Percentiles rank a stretch among this genome's conserved stretches.
These are phyloP conservation scores for Collybia sp. DNA, from an alignment of 768 basidiomycete genomes.

Conservation along the genomic window DNA sequence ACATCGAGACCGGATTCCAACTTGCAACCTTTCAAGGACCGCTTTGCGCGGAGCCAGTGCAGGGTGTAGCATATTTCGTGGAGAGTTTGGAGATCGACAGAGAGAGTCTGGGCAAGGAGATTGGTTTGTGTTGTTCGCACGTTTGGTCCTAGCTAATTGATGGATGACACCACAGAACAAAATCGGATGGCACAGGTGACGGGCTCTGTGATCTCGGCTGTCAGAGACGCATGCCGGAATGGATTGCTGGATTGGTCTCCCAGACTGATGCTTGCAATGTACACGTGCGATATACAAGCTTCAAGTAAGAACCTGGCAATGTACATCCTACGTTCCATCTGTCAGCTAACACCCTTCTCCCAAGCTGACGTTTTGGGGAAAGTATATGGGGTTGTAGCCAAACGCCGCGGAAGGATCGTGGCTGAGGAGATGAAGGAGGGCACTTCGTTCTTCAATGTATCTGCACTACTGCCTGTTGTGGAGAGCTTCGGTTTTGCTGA, in stretches of 20 bases:
- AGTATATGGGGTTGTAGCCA: constrained; percentile 92
- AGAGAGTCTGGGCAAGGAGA: constrained; percentile 58
- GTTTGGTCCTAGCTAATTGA: constrained; percentile 10
- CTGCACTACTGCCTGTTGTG: constrained; percentile 88
- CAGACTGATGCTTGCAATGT: constrained; percentile 95
- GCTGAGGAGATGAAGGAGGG: constrained; percentile 99
- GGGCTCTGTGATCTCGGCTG: constrained; percentile 85
- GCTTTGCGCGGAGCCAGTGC: constrained; percentile 90
- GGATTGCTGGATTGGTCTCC: constrained; percentile 97
- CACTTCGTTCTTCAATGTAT: constrained; percentile 89
- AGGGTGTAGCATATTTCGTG: constrained; percentile 89
- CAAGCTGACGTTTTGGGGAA: constrained; percentile 95
- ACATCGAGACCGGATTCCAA: constrained; percentile 93
- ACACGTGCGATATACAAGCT: constrained; percentile 96
- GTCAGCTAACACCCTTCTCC: constrained; percentile 8
- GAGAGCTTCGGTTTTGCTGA: constrained; percentile 98
- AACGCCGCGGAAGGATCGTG: constrained; percentile 86
- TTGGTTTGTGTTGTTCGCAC: constrained; percentile 39
- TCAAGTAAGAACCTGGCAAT: constrained; percentile 61
- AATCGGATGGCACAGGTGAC: constrained; percentile 80
- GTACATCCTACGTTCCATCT: constrained; percentile 1
- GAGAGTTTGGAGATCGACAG: constrained; percentile 67
- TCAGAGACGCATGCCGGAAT: constrained; percentile 85
- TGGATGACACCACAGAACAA: constrained; percentile 45
- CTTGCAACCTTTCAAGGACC: constrained; percentile 93